These are phyloP conservation scores for Parasitella parasitica DNA, from an alignment of 371 early-diverging fungal species.

Conservation along the genomic window DNA sequence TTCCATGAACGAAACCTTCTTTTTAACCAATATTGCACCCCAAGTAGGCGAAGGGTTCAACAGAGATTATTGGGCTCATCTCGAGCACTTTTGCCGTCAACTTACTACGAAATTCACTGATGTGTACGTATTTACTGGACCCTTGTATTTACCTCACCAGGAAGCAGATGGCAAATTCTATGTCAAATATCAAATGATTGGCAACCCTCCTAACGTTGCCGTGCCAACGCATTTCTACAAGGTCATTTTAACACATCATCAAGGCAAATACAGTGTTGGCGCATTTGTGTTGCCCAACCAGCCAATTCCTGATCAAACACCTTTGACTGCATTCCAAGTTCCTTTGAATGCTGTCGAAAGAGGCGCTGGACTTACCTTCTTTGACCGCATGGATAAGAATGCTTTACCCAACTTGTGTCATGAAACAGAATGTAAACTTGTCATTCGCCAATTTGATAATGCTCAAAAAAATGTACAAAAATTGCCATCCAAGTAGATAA, in stretches of 20 bases:
- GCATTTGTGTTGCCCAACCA: slow-evolving; percentile 90
- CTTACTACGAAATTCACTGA: slow-evolving; percentile 65
- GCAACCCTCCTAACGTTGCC: slow-evolving; percentile 83
- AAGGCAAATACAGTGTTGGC: slow-evolving; percentile 57
- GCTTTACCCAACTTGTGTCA: slow-evolving; percentile 46
- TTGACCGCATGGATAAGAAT: slow-evolving; percentile 59
- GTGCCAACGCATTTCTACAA: slow-evolving; percentile 96
- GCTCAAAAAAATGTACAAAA: slow-evolving; percentile 34
- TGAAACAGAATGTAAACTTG: slow-evolving; percentile 50
- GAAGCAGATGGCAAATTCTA: slow-evolving; percentile 71
- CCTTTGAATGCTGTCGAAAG: slow-evolving; percentile 80
- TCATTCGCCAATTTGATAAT: slow-evolving; percentile 43
- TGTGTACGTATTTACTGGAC: slow-evolving; percentile 81
- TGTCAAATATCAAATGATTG: slow-evolving; percentile 89
- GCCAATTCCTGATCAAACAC: slow-evolving; percentile 63
- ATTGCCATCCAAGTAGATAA: not conserved
- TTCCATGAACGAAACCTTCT: slow-evolving; percentile 82
- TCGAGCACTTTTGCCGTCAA: slow-evolving; percentile 74
- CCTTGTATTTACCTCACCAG: slow-evolving; percentile 75
- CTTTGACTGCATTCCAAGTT: slow-evolving; percentile 69
- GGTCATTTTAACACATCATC: slow-evolving; percentile 64
- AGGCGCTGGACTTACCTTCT: slow-evolving; percentile 78
- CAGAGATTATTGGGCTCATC: slow-evolving; percentile 81
- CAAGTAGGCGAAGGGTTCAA: slow-evolving; percentile 86
- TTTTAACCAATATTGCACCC: slow-evolving; percentile 78